phyloP scores from a whole-genome alignment of 257 asterid genomes.

The Ehretia macrophylla region DNA sequence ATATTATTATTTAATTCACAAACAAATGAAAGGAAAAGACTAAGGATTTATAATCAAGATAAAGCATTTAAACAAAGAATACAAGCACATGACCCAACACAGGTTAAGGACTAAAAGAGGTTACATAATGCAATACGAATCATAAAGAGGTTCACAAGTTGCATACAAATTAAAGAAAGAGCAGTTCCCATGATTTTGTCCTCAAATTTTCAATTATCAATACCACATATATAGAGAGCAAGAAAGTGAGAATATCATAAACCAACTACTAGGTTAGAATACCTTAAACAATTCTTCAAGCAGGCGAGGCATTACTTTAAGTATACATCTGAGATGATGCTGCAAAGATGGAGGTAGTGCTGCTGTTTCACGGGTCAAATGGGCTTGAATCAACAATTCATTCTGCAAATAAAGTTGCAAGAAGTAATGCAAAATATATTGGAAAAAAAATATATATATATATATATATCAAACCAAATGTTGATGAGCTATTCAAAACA shows the following conservation, averaged over 20 bases:
- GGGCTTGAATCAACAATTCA: constrained; percentile 94
- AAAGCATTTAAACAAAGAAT: not conserved
- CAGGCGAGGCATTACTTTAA: constrained; percentile 94
- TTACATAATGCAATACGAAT: not conserved
- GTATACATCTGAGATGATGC: constrained; percentile 75
- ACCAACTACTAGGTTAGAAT: constrained; percentile 4
- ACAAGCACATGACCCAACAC: not conserved
- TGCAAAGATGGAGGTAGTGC: constrained; percentile 73
- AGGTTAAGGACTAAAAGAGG: not conserved
- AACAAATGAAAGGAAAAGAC: not conserved
- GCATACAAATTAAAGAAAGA: no score
- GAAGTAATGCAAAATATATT: constrained; percentile 13
- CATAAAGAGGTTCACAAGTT: no score
- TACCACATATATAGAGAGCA: not conserved
- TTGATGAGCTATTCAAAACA: constrained; percentile 18
- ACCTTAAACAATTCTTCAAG: constrained; percentile 99
- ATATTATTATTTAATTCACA: not conserved
- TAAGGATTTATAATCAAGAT: not conserved
- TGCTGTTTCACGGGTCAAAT: constrained; percentile 84
- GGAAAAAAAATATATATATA: constrained; percentile 10
- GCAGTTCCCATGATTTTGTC: no score
- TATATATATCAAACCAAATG: constrained; percentile 7
- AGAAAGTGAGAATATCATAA: not conserved
- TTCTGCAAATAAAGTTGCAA: constrained; percentile 46
- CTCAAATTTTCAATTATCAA: no score